Percentiles rank a stretch among this genome's conserved stretches.
Conservation (phyloP, 257 asterid genomes). For the Lithospermum erythrorhizon region DNA sequence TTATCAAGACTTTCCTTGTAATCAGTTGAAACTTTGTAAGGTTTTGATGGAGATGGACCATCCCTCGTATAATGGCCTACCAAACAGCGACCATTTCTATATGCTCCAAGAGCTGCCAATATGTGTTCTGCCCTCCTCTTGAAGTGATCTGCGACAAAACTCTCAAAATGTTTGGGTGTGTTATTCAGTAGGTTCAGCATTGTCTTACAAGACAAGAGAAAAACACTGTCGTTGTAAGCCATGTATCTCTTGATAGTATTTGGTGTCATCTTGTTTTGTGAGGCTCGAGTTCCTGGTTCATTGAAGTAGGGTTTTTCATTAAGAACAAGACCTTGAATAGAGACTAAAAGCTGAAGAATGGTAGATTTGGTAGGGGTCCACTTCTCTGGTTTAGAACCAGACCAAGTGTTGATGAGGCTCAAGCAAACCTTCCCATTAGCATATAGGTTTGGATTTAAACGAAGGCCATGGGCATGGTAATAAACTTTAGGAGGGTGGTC, state of each 20-base stretch:
- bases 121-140: slow-evolving; percentile 15
- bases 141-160: slow-evolving; percentile 27
- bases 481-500: slow-evolving; percentile 31
- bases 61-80: slow-evolving; percentile 17
- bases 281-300: slow-evolving; percentile 23
- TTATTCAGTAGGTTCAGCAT: slow-evolving; percentile 19
- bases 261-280: neutral
- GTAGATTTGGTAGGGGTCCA: slow-evolving; percentile 35
- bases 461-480: slow-evolving; percentile 37
- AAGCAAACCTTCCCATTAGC: slow-evolving; percentile 30
- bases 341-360: slow-evolving; percentile 44
- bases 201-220: slow-evolving; percentile 33
- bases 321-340: slow-evolving; percentile 61
- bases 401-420: slow-evolving; percentile 49
- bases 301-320: slow-evolving; percentile 42
- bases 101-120: slow-evolving; percentile 22
- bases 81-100: slow-evolving; percentile 14
- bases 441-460: slow-evolving; percentile 53
- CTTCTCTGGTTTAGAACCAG: slow-evolving; percentile 14
- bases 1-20: slow-evolving; percentile 8
- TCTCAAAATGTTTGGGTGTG: slow-evolving; percentile 40
- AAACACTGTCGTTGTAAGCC: slow-evolving; percentile 25
- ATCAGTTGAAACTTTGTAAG: slow-evolving; percentile 4
- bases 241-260: slow-evolving; percentile 6
- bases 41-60: slow-evolving; percentile 8